Conservation (phyloP, 139 green algal species). For the Tetratostichococcus sp. region DNA sequence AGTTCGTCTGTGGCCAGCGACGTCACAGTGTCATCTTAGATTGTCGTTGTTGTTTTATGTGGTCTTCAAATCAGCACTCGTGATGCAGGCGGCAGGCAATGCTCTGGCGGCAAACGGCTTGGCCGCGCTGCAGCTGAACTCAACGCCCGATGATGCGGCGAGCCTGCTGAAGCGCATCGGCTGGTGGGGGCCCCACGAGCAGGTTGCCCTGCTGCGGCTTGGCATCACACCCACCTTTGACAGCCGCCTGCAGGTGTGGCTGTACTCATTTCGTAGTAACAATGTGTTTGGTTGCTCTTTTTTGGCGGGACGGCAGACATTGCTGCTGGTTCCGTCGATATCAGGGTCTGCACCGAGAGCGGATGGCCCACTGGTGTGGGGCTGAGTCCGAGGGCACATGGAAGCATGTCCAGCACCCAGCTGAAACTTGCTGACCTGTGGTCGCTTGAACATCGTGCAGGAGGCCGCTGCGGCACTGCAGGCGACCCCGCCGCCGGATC, state of each 20-base stretch:
- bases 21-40: too few relatives aligned
- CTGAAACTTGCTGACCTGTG: background rate
- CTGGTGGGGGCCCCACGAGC: conserved; percentile 50
- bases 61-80: too few relatives aligned
- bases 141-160: conserved; percentile 10
- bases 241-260: background rate
- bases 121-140: conserved; percentile 8
- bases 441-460: conserved; percentile 17
- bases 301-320: too few relatives aligned
- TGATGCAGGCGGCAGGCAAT: background rate
- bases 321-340: too few relatives aligned
- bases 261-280: background rate
- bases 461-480: conserved; percentile 33
- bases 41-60: too few relatives aligned
- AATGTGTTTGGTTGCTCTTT: too few relatives aligned
- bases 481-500: conserved; percentile 38
- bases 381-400: too few relatives aligned
- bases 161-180: conserved; percentile 52
- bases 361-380: too few relatives aligned
- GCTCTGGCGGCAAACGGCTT: background rate
- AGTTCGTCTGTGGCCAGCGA: too few relatives aligned
- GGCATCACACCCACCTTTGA: conserved; percentile 14
- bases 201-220: conserved; percentile 36
- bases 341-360: too few relatives aligned
- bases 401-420: too few relatives aligned